Evolutionary conservation across 257 asterid species (phyloP).

Genomic region (Nicotiana benthamiana): DNA sequence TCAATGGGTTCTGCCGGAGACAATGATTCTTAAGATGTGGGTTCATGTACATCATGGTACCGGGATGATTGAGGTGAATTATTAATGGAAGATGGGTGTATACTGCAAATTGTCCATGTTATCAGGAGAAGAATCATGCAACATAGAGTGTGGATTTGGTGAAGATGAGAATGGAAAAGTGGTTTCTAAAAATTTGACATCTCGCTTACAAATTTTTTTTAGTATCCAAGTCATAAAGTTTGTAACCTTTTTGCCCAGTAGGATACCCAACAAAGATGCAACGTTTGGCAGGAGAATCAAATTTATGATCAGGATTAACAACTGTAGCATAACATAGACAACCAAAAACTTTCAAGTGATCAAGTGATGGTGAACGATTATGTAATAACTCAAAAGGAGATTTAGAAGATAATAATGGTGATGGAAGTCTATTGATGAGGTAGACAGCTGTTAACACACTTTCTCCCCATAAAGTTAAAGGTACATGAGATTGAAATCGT

Average conservation of each 20-base stretch:
- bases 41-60: too few species aligned
- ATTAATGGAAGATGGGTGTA: neutral
- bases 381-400: neutral
- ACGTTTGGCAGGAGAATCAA: neutral
- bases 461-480: neutral
- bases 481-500: neutral
- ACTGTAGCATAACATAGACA: constrained; percentile 5
- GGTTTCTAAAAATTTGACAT: neutral
- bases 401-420: neutral
- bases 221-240: neutral
- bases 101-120: neutral
- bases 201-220: too few species aligned
- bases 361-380: neutral
- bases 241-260: neutral
- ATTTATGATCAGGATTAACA: constrained; percentile 5
- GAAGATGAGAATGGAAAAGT: neutral
- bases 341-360: constrained; percentile 2
- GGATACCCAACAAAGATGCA: constrained; percentile 6
- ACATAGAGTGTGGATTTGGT: neutral
- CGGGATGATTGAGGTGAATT: neutral
- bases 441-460: neutral
- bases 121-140: neutral
- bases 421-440: neutral
- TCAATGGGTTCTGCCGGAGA: neutral
- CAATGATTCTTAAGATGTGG: too few species aligned